Evolutionary conservation across 2,329 filamentous ascomycete species (phyloP).

Genomic region (Clathrospora elynae): DNA sequence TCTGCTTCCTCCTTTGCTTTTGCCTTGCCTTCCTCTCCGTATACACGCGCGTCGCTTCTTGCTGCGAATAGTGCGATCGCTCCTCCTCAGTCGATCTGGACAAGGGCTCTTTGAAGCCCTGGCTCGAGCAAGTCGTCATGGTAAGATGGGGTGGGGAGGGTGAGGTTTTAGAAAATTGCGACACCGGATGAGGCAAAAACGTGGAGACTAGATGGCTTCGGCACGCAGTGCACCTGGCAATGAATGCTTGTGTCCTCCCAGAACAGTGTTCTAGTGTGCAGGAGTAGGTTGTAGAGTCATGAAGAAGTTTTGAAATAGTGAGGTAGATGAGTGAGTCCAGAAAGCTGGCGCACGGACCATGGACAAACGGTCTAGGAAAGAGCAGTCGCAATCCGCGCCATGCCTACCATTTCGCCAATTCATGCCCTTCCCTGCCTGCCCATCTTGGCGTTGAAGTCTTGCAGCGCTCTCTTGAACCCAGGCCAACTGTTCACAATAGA

Average conservation of each 20-base stretch:
- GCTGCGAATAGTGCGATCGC: too few species aligned
- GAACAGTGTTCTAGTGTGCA: neutral
- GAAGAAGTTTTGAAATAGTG: neutral
- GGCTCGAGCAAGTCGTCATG: too few species aligned
- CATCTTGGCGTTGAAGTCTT: conserved; percentile 28
- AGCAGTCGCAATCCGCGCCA: neutral
- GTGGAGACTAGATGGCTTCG: neutral
- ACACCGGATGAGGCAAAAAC: too few species aligned
- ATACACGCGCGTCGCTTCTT: too few species aligned
- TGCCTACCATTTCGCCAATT: neutral
- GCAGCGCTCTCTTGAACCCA: conserved; percentile 25
- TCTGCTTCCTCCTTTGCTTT: too few species aligned
- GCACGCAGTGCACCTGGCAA: neutral
- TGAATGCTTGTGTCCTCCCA: neutral
- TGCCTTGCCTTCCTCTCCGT: too few species aligned
- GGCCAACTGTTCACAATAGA: conserved; percentile 24
- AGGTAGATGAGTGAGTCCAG: neutral
- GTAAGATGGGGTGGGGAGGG: too few species aligned
- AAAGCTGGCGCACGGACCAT: neutral
- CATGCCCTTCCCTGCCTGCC: conserved; percentile 19
- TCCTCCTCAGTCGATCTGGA: too few species aligned
- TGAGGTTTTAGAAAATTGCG: too few species aligned
- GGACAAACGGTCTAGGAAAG: neutral
- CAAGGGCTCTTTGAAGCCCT: too few species aligned
- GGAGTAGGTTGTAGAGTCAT: neutral